Base-by-base conservation (phyloP, 1,139 yeast species). In the Yamadazyma mexicana region DNA sequence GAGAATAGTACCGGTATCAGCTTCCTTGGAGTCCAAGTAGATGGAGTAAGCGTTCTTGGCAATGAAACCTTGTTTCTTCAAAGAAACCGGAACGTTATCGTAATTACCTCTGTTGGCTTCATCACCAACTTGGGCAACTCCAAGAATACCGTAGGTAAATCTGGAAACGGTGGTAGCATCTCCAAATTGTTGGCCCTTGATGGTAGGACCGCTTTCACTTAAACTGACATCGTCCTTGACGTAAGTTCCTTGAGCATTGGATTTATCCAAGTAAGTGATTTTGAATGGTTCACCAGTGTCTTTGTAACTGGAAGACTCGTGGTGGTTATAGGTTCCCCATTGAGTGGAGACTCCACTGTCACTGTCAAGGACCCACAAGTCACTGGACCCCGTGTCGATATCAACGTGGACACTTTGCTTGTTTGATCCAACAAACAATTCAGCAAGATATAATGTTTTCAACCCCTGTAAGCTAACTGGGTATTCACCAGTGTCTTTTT, bases 201-300 rank as follows among this genome's bases (percentile, higher is more conserved):
- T 12, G n/a, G 37, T 24, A 15, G 47, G 43, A 15, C 45, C 47
- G 15, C 15, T 26, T 2, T 35, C 9, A 20, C 41, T n/a, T 6
- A 30, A 30, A 17, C 15, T 10, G 12, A 79, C 67, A 31, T 54
- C 54, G 49, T 77, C 84, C 31, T 56, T 52, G 16, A 79, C 82
- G 82, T 79, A 76, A 40, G 66, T 56, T 33, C 95, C 95, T 7
- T 52, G 45, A 2, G 91, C 88, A 51, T 58, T 66, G 18, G 87
- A 69, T 8, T 59, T 54, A 56, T 86, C 95, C 23, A 80, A 79
- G 52, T 86, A 86, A 14, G 57, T 41, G 48, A 83, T 82, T 37
- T 37, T 18, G 47, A 71, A 72, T 1, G 52, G 50, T 5, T 58
- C 49, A 3, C 64, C 64, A 10, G 69, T 70, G 38, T 58, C 56